Evolutionary conservation across 2,329 filamentous ascomycete species (phyloP).

Genomic region (Colletotrichum tamarilloi): DNA sequence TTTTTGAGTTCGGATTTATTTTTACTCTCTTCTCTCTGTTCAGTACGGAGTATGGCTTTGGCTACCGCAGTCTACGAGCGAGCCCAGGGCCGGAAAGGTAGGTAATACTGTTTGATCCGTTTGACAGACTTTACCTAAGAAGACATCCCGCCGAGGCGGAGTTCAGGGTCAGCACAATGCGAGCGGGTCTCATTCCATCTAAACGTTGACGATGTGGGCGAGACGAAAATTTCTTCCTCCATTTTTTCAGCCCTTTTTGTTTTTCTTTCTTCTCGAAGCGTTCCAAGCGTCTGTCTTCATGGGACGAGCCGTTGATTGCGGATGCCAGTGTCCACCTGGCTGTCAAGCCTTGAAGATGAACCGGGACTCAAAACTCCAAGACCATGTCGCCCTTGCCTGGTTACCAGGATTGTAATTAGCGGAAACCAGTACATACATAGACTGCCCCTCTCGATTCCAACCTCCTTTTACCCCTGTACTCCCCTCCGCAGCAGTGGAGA

Average conservation of each 20-base stretch:
- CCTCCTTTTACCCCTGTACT: background rate
- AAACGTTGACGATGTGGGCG: background rate
- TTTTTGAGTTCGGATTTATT: background rate
- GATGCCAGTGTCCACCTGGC: background rate
- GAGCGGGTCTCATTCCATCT: conserved; percentile 9
- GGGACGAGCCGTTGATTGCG: conserved; percentile 9
- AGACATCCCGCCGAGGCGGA: conserved; percentile 14
- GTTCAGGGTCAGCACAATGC: conserved; percentile 11
- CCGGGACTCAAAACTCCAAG: background rate
- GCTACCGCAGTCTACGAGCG: too few species aligned
- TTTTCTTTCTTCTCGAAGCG: conserved; percentile 7
- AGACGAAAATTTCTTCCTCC: background rate
- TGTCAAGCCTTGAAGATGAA: background rate
- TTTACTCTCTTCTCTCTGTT: background rate
- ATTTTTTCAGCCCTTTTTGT: background rate
- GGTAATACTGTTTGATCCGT: too few species aligned
- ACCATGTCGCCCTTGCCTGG: background rate
- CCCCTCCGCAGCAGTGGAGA: background rate
- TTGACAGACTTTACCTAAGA: too few species aligned
- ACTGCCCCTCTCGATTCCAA: background rate
- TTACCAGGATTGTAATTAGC: conserved; percentile 4
- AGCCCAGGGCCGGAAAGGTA: too few species aligned
- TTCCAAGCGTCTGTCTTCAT: conserved; percentile 2
- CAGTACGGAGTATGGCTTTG: too few species aligned
- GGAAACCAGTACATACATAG: background rate